Evolutionary conservation across 192 early-diverging fungal genomes (phyloP), one percentile per base, ranked within the genome.

Genomic region (Lobosporangium transversale): DNA sequence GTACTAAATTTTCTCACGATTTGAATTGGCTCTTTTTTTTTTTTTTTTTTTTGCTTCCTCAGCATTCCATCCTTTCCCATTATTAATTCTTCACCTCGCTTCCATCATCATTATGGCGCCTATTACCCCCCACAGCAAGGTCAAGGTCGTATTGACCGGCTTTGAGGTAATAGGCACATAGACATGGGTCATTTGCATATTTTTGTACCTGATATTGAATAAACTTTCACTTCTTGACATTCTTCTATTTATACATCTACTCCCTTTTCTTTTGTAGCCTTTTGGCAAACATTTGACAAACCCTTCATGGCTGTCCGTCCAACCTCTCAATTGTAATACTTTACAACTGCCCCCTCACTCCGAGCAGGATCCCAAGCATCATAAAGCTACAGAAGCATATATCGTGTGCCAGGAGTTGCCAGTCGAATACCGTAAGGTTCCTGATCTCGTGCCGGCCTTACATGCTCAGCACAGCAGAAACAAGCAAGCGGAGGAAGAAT

Each of bases 401-500:
- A 12, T 76, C 27, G 37, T 66, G 37, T 76, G 58, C 53, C 69
- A 82, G 31, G 76, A 80, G 37, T 68, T 89, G 24, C 88, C 88
- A 20, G 88, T 89, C 6, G 86, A 87, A 61, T 89, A 89, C 52
- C 78, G 56, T 31, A 82, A 80, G 15, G 81, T 89, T 0, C 62
- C 79, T 10, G 66, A 60, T 12, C 43, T 74, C 12, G 47, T 89
- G 11, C 83, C 83, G 26, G 66, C 35, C 29, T 33, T 86, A 30
- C 86, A 87, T 56, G 51, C 15, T 27, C 29, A 36, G 49, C 54
- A 64, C 23, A 49, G 23, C 32, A n/a, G n/a, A n/a, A 54, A 37
- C 14, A 43, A 32, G 18, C 20, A 20, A 35, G 14, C 32, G 33
- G 26, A 54, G 29, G 33, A 15, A 10, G 33, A 40, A 15, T 31